Base-by-base conservation (phyloP, 345 rosid species). In the Cardamine chenopodiifolia region DNA sequence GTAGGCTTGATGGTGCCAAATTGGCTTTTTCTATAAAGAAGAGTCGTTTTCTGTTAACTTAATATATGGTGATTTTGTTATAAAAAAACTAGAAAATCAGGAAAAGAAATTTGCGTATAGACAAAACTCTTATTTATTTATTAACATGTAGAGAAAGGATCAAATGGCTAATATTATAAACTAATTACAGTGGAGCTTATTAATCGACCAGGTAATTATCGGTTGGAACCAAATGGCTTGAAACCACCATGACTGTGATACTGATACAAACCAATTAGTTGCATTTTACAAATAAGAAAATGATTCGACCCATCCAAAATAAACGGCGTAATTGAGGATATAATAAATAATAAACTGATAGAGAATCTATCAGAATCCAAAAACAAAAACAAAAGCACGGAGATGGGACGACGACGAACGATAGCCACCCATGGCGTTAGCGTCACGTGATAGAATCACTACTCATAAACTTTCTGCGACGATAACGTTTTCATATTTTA, bases 361-460 rank as follows among this genome's bases (percentile, higher is more conserved):
- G 59, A 73, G 56, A 54, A 64, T 73, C 57, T 55, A 53, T 48
- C 19, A 62, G 22, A 20, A 48, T 31, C 44, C 13, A 17, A 48
- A 28, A 53, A 60, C 20, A 12, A 60, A 35, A 12, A 53, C 18
- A 62, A 13, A 18, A 15, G 7, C 23, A 20, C 35, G 7, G 25
- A 53, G 45, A 39, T 45, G 18, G 45, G 47, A 62, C 44, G 39
- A 31, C 5, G 0, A 34, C 28, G 63, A 73, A 34, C 49, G 9
- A 31, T 23, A 13, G 60, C 66, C 78, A 47, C 31, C 25, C 26
- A 55, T 35, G 72, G 78, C 78, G 71, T 65, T 45, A 44, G 65
- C 61, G 66, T 74, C 78, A 74, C 78, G 78, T 74, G 72, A 74
- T 65, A 13, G 8, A 44, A 55, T 74, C 62, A 61, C 63, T 31